Evolutionary conservation across 2,329 filamentous ascomycete species (phyloP).

Genomic region (Phialemoniopsis sp.): DNA sequence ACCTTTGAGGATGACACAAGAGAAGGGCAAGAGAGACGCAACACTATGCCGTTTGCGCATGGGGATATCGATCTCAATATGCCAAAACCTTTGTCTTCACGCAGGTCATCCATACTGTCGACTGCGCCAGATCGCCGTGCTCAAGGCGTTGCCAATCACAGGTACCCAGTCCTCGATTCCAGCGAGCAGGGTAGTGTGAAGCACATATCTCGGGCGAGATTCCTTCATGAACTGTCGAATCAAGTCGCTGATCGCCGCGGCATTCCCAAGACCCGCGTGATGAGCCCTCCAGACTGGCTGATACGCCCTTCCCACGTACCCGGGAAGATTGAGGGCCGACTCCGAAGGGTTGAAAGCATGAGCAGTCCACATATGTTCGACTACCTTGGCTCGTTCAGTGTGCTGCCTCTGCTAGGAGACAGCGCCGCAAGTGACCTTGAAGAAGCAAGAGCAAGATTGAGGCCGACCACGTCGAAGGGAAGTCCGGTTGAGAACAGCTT

Average conservation of each 20-base stretch:
- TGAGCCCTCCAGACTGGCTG: conserved; percentile 21
- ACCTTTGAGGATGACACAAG: too few species aligned
- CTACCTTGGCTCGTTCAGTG: conserved; percentile 1
- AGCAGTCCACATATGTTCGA: conserved; percentile 7
- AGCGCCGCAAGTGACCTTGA: background rate
- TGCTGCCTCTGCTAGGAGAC: background rate
- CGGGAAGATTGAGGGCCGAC: conserved; percentile 10
- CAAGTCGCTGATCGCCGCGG: background rate
- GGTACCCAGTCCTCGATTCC: too few species aligned
- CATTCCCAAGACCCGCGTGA: conserved; percentile 12
- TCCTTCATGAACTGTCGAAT: too few species aligned
- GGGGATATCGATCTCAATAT: too few species aligned
- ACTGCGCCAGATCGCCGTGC: too few species aligned
- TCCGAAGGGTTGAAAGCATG: conserved; percentile 14
- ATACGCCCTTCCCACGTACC: conserved; percentile 16
- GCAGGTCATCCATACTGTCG: too few species aligned
- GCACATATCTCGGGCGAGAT: too few species aligned
- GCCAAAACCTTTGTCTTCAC: too few species aligned
- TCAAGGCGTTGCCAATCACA: background rate
- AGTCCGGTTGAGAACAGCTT: too few species aligned
- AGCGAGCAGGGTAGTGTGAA: too few species aligned
- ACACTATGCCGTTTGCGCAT: too few species aligned
- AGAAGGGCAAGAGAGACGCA: too few species aligned
- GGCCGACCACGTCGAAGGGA: conserved; percentile 11
- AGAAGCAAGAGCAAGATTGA: conserved; percentile 5